Evolutionary conservation across 2,329 filamentous ascomycete species (phyloP).

Genomic region (Hypoxylon sp.): DNA sequence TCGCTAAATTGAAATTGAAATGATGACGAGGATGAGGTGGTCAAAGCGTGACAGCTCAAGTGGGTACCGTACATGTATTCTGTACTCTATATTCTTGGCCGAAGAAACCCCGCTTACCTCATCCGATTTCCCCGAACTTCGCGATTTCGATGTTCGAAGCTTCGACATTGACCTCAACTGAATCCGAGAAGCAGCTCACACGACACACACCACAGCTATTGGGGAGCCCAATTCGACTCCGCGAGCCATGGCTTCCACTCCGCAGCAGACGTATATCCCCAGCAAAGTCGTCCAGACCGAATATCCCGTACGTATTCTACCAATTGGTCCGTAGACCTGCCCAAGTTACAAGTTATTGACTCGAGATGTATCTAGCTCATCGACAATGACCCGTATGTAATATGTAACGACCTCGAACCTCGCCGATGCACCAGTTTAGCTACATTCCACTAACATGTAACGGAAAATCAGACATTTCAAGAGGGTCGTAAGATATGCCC

Average conservation of each 20-base stretch:
- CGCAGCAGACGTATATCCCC: slow-evolving; percentile 68
- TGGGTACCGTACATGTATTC: too few relatives aligned
- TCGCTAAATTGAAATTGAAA: slow-evolving; percentile 22
- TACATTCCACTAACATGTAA: slow-evolving; percentile 13
- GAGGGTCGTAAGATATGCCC: slow-evolving; percentile 88
- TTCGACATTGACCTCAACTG: slow-evolving; percentile 41
- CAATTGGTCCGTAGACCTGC: slow-evolving; percentile 43
- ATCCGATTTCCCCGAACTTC: slow-evolving; percentile 39
- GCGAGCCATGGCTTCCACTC: slow-evolving; percentile 56
- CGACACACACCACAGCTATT: slow-evolving; percentile 40
- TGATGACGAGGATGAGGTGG: slow-evolving; percentile 33
- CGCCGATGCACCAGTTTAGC: too few relatives aligned
- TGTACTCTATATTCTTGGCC: slow-evolving; percentile 29
- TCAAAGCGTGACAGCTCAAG: slow-evolving; percentile 29
- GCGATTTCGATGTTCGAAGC: slow-evolving; percentile 49
- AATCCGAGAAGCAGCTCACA: slow-evolving; percentile 23
- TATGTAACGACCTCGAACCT: slow-evolving; percentile 63
- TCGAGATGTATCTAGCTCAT: slow-evolving; percentile 78
- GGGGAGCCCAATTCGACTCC: slow-evolving; percentile 48
- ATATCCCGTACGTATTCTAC: slow-evolving; percentile 78
- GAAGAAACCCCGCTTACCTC: slow-evolving; percentile 51
- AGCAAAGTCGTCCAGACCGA: slow-evolving; percentile 85
- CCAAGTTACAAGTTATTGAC: slow-evolving; percentile 52
- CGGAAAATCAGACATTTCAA: slow-evolving; percentile 78
- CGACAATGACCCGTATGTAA: slow-evolving; percentile 94